Percentiles rank a stretch among this genome's conserved stretches.
phyloP scores from a whole-genome alignment of 495 filamentous ascomycete genomes.

The Penicillium diatomitis region DNA sequence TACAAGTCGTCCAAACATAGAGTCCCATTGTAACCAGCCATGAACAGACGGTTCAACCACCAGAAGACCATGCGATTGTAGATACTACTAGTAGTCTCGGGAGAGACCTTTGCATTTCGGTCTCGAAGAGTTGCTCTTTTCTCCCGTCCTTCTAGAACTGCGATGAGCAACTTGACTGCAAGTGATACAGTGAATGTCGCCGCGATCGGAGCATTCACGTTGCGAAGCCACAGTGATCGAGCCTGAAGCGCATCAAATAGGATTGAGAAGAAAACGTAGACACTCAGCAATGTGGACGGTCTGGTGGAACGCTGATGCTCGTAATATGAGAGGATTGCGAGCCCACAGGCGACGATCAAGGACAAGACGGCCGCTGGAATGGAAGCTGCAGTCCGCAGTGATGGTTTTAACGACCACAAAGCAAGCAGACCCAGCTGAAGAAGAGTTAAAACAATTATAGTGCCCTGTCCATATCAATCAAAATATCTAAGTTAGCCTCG shows the following conservation, averaged over 20 bases:
- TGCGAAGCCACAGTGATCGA: not conserved
- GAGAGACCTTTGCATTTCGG: not conserved
- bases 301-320: conserved; percentile 12
- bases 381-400: not conserved
- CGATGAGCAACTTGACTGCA: too few species aligned
- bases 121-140: too few species aligned
- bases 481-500: not conserved
- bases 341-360: not conserved
- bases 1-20: not conserved
- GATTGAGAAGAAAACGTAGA: conserved; percentile 11
- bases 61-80: not conserved
- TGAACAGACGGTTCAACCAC: not conserved
- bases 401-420: not conserved
- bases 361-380: not conserved
- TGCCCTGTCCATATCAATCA: not conserved
- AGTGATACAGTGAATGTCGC: not conserved
- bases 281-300: conserved; percentile 12
- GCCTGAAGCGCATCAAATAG: conserved; percentile 7
- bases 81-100: not conserved
- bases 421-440: not conserved
- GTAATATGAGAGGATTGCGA: not conserved
- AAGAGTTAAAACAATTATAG: not conserved
- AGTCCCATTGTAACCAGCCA: not conserved
- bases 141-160: too few species aligned
- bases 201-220: not conserved